These are phyloP conservation scores for Gliomastix tumulicola DNA, from an alignment of 2,329 filamentous ascomycete genomes.

Conservation along the genomic window DNA sequence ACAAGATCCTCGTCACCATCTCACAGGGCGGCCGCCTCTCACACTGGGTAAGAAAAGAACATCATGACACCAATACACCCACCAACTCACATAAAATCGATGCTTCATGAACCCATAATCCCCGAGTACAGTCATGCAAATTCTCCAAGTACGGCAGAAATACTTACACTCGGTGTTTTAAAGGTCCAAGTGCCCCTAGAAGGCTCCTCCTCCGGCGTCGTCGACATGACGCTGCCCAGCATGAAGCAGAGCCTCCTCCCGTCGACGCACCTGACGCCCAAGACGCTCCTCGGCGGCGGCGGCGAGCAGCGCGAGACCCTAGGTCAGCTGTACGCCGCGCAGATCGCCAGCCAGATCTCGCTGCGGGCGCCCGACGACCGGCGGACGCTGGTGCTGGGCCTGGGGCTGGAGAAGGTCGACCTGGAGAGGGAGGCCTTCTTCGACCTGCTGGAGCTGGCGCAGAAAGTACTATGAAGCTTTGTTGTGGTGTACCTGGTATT, in stretches of 20 bases:
- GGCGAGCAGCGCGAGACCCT: slow-evolving; percentile 72
- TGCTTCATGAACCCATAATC: too few species aligned
- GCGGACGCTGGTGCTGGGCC: slow-evolving; percentile 53
- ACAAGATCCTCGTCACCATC: slow-evolving; percentile 87
- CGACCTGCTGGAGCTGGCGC: slow-evolving; percentile 56
- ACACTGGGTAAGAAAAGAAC: slow-evolving; percentile 96
- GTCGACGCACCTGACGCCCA: slow-evolving; percentile 75
- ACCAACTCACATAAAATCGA: too few species aligned
- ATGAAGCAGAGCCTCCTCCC: slow-evolving; percentile 54
- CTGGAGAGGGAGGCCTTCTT: slow-evolving; percentile 52
- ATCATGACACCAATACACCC: too few species aligned
- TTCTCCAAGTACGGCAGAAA: too few species aligned
- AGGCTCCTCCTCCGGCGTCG: slow-evolving; percentile 55
- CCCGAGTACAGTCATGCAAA: too few species aligned
- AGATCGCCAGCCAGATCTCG: slow-evolving; percentile 75
- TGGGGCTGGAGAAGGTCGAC: slow-evolving; percentile 47
- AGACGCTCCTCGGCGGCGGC: slow-evolving; percentile 78
- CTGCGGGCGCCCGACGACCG: slow-evolving; percentile 60
- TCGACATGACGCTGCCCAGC: slow-evolving; percentile 51
- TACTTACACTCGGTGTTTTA: slow-evolving; percentile 32
- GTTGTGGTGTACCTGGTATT: too few species aligned
- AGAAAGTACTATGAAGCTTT: slow-evolving; percentile 49
- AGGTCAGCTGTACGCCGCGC: slow-evolving; percentile 82
- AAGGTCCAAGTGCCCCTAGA: slow-evolving; percentile 66
- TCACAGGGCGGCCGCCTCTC: slow-evolving; percentile 78